Percentiles rank a stretch among this genome's conserved stretches.
These are phyloP conservation scores for Penicillium canariense DNA, from an alignment of 495 filamentous ascomycete genomes.

Conservation along the genomic window DNA sequence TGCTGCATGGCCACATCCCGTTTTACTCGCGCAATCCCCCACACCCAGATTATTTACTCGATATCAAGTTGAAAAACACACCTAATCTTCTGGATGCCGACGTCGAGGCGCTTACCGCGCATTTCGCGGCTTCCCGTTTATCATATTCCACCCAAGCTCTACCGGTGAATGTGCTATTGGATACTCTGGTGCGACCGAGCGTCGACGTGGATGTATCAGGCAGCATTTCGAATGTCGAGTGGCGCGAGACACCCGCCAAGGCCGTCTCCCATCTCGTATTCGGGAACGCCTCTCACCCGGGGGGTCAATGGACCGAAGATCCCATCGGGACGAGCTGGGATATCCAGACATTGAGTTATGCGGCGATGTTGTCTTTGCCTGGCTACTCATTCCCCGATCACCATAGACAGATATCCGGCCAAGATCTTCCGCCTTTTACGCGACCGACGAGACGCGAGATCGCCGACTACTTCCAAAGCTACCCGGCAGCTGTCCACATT, in stretches of 20 bases:
- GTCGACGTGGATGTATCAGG: constrained; percentile 56
- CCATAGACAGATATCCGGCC: constrained; percentile 39
- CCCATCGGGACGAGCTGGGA: constrained; percentile 54
- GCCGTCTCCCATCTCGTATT: constrained; percentile 59
- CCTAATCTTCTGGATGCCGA: constrained; percentile 48
- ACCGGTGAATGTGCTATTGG: constrained; percentile 62
- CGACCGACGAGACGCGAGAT: constrained; percentile 59
- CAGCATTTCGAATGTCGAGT: constrained; percentile 52
- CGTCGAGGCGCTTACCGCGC: constrained; percentile 51
- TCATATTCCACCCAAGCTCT: constrained; percentile 66
- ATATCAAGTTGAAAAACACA: constrained; percentile 49
- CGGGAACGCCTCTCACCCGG: constrained; percentile 51
- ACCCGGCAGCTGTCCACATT: constrained; percentile 56
- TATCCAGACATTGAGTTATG: constrained; percentile 62
- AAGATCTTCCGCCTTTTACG: constrained; percentile 50
- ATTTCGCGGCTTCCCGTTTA: constrained; percentile 59
- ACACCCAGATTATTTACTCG: constrained; percentile 61
- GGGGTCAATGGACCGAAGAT: constrained; percentile 66
- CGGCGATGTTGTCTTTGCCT: constrained; percentile 63
- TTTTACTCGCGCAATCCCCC: constrained; percentile 52
- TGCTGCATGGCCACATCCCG: constrained; percentile 64
- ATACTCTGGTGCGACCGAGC: constrained; percentile 64
- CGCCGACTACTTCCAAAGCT: constrained; percentile 55
- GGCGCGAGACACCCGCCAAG: constrained; percentile 51
- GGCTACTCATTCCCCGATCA: constrained; percentile 61